A percentile compares a stretch with the other conserved stretches of the same genome.
Evolutionary conservation across 2,329 filamentous ascomycete species (phyloP).

Genomic region (Fusarium nelsonii): DNA sequence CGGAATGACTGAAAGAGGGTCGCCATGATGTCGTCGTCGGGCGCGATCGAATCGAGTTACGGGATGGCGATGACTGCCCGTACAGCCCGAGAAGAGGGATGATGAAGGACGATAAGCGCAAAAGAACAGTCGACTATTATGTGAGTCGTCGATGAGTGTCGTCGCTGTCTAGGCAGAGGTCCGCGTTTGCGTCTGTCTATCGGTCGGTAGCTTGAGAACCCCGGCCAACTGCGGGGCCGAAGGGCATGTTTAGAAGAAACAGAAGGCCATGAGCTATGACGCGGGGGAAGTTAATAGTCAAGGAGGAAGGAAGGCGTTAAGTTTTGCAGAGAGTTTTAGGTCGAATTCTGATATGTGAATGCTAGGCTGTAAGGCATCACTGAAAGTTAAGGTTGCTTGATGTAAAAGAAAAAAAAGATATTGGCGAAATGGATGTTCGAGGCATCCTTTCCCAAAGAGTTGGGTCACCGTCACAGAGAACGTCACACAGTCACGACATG

Average conservation of each 20-base stretch:
- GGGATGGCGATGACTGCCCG: conserved; percentile 38
- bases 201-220: conserved; percentile 52
- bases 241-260: conserved; percentile 51
- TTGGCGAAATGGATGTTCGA: conserved; percentile 33
- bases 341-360: conserved; percentile 15
- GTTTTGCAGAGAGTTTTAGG: not conserved
- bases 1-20: conserved; percentile 76
- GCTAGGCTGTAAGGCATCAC: conserved; percentile 9
- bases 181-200: conserved; percentile 42
- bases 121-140: conserved; percentile 18
- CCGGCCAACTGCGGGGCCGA: conserved; percentile 52
- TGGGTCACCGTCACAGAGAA: conserved; percentile 43
- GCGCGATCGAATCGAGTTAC: conserved; percentile 20
- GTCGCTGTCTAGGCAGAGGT: conserved; percentile 27
- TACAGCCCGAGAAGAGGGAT: conserved; percentile 23
- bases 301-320: not conserved
- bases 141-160: conserved; percentile 21
- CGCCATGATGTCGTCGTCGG: conserved; percentile 67
- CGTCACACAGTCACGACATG: conserved; percentile 44
- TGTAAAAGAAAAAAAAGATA: conserved; percentile 18
- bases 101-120: conserved; percentile 12
- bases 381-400: conserved; percentile 12
- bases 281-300: not conserved
- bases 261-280: conserved; percentile 39
- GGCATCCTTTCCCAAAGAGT: conserved; percentile 43